These are phyloP conservation scores for Lipomyces orientalis DNA, from an alignment of 805 yeast species.

Conservation along the genomic window DNA sequence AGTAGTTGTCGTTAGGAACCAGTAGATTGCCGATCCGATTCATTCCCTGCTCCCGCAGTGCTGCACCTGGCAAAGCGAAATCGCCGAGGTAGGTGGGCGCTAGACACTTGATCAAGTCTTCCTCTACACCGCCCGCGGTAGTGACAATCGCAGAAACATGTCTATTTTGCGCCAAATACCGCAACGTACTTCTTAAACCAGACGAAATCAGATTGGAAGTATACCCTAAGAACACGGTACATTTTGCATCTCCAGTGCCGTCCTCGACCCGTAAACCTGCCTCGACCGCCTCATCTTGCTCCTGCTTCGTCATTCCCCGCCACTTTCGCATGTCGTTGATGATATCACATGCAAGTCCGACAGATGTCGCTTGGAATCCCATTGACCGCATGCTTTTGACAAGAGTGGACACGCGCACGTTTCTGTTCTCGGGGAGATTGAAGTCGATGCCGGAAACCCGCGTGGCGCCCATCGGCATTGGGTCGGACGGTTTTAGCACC, in stretches of 20 bases:
- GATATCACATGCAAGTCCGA: conserved; percentile 88
- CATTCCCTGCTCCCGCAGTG: conserved; percentile 91
- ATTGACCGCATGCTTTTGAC: conserved; percentile 84
- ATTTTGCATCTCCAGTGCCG: conserved; percentile 55
- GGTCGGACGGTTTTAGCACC: conserved; percentile 82
- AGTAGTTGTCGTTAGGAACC: conserved; percentile 97
- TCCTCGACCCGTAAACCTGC: conserved; percentile 55
- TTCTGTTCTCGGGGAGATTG: conserved; percentile 72
- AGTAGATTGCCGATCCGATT: conserved; percentile 96
- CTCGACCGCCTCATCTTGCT: conserved; percentile 55
- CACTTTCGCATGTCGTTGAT: conserved; percentile 90
- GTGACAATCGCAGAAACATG: conserved; percentile 95
- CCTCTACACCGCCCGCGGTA: conserved; percentile 98
- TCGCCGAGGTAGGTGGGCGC: conserved; percentile 98
- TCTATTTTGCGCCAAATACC: conserved; percentile 89
- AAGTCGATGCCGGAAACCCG: conserved; percentile 90
- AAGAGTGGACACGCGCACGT: conserved; percentile 80
- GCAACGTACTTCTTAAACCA: conserved; percentile 88
- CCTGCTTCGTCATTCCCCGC: conserved; percentile 67
- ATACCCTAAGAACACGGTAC: conserved; percentile 94
- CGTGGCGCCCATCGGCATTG: conserved; percentile 80
- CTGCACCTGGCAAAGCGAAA: conserved; percentile 77
- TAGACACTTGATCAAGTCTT: conserved; percentile 92
- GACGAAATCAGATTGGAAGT: conserved; percentile 95
- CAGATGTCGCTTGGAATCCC: conserved; percentile 96